Conservation (phyloP, 495 filamentous ascomycete genomes). For the Penicillium ochrochloron region DNA sequence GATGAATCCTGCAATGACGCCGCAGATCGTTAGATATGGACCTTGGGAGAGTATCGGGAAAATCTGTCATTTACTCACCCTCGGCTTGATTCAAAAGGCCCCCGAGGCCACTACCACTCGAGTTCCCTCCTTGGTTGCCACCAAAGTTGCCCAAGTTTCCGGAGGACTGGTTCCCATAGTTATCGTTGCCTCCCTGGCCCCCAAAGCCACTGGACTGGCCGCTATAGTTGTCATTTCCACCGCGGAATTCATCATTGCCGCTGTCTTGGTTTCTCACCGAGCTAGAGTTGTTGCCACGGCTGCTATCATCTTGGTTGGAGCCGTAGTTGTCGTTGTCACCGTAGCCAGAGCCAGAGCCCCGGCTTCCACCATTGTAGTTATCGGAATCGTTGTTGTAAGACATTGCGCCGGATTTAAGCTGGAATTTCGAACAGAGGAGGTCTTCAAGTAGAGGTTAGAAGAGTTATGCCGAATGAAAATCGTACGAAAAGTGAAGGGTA, state of each 20-base stretch:
- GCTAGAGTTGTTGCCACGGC: not conserved
- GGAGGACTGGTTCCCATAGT: not conserved
- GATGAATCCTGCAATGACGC: not conserved
- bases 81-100: conserved; percentile 1
- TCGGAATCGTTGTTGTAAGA: conserved; percentile 7
- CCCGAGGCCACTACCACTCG: not conserved
- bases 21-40: not conserved
- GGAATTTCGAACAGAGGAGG: not conserved
- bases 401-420: not conserved
- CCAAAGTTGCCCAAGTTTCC: not conserved
- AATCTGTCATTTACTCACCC: not conserved
- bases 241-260: not conserved
- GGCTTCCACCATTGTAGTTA: conserved; percentile 2
- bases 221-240: not conserved
- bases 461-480: no score
- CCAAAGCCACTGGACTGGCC: not conserved
- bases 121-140: not conserved
- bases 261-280: not conserved
- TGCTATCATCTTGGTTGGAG: not conserved
- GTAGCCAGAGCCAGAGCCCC: not conserved
- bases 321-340: not conserved
- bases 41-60: no score
- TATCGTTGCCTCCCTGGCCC: not conserved
- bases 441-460: not conserved
- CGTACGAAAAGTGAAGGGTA: not conserved